Percentiles rank a stretch among this genome's conserved stretches.
Evolutionary conservation across 2,329 filamentous ascomycete genomes (phyloP).

Genomic region (Cladophialophora yegresii): DNA sequence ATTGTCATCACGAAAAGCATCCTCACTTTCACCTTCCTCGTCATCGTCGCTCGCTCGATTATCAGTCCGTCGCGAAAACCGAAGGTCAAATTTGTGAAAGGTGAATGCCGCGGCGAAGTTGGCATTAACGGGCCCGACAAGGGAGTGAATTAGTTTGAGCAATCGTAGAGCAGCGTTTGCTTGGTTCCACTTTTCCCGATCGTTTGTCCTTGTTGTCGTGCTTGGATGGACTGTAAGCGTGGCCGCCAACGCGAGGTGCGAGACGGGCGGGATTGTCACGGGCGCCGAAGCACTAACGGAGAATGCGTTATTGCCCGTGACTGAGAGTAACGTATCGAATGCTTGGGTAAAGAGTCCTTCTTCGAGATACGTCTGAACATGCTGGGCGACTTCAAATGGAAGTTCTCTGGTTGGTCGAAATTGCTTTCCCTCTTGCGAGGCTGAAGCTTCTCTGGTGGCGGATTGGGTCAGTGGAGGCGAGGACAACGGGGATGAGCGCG

Average conservation of each 20-base stretch:
- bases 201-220: conserved; percentile 71
- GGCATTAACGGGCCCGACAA: conserved; percentile 70
- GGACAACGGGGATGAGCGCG: conserved; percentile 23
- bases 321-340: conserved; percentile 64
- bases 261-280: conserved; percentile 67
- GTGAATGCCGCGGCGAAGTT: conserved; percentile 70
- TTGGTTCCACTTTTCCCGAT: conserved; percentile 62
- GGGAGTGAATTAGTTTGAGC: conserved; percentile 65
- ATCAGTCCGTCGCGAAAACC: conserved; percentile 15
- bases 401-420: conserved; percentile 61
- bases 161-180: conserved; percentile 69
- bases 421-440: conserved; percentile 1
- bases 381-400: conserved; percentile 64
- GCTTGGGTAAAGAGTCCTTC: conserved; percentile 70
- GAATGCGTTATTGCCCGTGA: conserved; percentile 58
- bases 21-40: conserved; percentile 44
- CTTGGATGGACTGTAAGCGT: conserved; percentile 81
- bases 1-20: conserved; percentile 41
- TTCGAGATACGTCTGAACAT: conserved; percentile 72
- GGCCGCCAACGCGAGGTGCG: conserved; percentile 73
- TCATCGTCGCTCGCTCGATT: conserved; percentile 35
- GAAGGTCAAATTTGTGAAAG: conserved; percentile 53
- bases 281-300: conserved; percentile 45
- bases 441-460: conserved; percentile 10
- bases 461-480: conserved; percentile 22